Evolutionary conservation across 2,329 filamentous ascomycete genomes (phyloP).

Genomic region (Septoria linicola): DNA sequence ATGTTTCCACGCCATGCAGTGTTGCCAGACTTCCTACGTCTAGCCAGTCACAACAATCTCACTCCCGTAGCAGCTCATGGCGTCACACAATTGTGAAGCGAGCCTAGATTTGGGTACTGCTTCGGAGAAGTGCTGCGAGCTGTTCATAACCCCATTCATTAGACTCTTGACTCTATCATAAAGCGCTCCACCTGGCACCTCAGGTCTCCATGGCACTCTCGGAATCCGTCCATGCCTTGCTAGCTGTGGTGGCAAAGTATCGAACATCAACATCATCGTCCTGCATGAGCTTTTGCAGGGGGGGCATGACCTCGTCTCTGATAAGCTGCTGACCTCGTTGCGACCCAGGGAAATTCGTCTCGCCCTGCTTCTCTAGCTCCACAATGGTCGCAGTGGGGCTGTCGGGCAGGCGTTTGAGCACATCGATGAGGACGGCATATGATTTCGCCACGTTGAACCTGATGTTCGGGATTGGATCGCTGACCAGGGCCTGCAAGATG

Average conservation of each 20-base stretch:
- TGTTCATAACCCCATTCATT: constrained; percentile 10
- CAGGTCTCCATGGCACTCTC: constrained; percentile 39
- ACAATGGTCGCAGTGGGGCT: constrained; percentile 71
- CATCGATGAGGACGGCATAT: constrained; percentile 83
- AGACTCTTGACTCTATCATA: constrained; percentile 4
- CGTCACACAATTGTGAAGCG: constrained; percentile 5
- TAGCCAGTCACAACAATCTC: constrained; percentile 3
- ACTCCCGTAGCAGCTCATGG: not conserved
- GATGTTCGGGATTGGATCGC: constrained; percentile 96
- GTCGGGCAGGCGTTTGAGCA: constrained; percentile 86
- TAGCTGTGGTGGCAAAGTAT: constrained; percentile 93
- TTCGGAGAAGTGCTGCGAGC: constrained; percentile 3
- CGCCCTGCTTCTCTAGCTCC: constrained; percentile 76
- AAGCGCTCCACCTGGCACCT: constrained; percentile 15
- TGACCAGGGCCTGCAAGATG: constrained; percentile 91
- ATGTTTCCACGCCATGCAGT: constrained; percentile 1
- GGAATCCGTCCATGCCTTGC: constrained; percentile 50
- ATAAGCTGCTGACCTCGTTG: constrained; percentile 37
- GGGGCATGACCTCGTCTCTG: constrained; percentile 70
- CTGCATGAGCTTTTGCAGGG: constrained; percentile 90
- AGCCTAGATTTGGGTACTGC: not conserved
- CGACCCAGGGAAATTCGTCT: constrained; percentile 51
- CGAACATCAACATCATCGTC: constrained; percentile 97
- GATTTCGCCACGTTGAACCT: constrained; percentile 99
- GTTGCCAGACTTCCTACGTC: constrained; percentile 4